A percentile compares a stretch with the other conserved stretches of the same genome.
These are phyloP conservation scores for Gregarina niphandrodes DNA, from an alignment of 169 alveolate genomes.

Conservation along the genomic window DNA sequence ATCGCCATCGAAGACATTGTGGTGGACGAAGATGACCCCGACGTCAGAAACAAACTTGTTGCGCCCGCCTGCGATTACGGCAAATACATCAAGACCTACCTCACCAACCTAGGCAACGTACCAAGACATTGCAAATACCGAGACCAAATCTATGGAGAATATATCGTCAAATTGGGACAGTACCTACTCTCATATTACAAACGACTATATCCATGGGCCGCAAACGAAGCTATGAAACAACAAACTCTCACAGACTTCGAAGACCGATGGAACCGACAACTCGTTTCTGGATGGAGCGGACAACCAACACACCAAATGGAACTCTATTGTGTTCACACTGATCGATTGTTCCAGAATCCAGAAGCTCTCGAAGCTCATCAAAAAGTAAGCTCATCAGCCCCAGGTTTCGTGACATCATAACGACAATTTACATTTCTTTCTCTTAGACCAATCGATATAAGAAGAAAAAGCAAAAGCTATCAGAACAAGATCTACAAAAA, in stretches of 20 bases:
- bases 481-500: too few species aligned
- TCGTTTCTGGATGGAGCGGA: conserved; percentile 38
- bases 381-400: too few species aligned
- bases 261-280: conserved; percentile 23
- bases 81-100: conserved; percentile 32
- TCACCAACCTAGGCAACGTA: conserved; percentile 23
- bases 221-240: too few species aligned
- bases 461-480: too few species aligned
- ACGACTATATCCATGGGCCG: conserved; percentile 35
- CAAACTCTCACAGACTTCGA: conserved; percentile 36
- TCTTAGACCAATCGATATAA: too few species aligned
- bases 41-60: conserved; percentile 12
- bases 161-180: conserved; percentile 19
- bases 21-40: conserved; percentile 9
- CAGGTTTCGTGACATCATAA: too few species aligned
- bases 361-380: too few species aligned
- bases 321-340: conserved; percentile 37
- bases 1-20: conserved; percentile 1
- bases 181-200: conserved; percentile 32
- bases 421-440: too few species aligned
- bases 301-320: conserved; percentile 31
- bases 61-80: conserved; percentile 39
- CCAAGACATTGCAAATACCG: conserved; percentile 50
- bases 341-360: conserved; percentile 39
- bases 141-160: conserved; percentile 27